Conservation (phyloP, 208 protist genomes). For the Acanthamoeba divionensis region DNA sequence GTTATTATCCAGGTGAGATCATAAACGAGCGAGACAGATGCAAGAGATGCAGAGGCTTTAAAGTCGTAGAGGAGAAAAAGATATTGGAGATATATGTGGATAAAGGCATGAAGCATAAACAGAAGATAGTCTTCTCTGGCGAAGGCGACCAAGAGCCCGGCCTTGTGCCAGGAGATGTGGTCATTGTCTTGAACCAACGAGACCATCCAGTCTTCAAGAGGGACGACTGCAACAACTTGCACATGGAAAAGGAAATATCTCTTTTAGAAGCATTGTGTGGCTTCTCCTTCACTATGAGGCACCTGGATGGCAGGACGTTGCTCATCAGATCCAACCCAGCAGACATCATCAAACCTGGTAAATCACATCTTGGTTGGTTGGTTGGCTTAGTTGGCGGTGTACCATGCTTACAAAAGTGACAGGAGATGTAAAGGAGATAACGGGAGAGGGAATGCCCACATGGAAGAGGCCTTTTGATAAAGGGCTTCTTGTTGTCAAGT, state of each 20-base stretch:
- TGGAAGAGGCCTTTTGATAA: slow-evolving; percentile 57
- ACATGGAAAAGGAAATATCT: slow-evolving; percentile 35
- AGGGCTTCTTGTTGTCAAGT: slow-evolving; percentile 48
- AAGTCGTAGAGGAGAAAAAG: slow-evolving; percentile 80
- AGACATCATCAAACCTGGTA: slow-evolving; percentile 39
- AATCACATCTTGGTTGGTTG: not conserved
- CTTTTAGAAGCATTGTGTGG: slow-evolving; percentile 56
- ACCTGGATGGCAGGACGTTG: slow-evolving; percentile 46
- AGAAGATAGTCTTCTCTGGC: slow-evolving; percentile 93
- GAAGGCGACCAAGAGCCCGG: slow-evolving; percentile 95
- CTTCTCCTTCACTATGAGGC: slow-evolving; percentile 25
- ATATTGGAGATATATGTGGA: slow-evolving; percentile 96
- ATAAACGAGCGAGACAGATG: slow-evolving; percentile 91
- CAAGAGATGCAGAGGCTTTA: slow-evolving; percentile 90
- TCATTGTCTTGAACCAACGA: slow-evolving; percentile 95
- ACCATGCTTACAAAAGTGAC: not conserved
- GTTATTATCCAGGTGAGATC: slow-evolving; percentile 85
- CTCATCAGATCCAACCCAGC: not conserved
- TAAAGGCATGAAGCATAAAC: slow-evolving; percentile 93
- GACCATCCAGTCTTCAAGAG: slow-evolving; percentile 79
- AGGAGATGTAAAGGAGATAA: slow-evolving; percentile 46
- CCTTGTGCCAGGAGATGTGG: slow-evolving; percentile 93
- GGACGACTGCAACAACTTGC: not conserved
- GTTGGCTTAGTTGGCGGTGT: not conserved
- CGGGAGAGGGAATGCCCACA: slow-evolving; percentile 53